These are phyloP conservation scores for Agrocybe pediades DNA, from an alignment of 768 basidiomycete genomes.

Conservation along the genomic window DNA sequence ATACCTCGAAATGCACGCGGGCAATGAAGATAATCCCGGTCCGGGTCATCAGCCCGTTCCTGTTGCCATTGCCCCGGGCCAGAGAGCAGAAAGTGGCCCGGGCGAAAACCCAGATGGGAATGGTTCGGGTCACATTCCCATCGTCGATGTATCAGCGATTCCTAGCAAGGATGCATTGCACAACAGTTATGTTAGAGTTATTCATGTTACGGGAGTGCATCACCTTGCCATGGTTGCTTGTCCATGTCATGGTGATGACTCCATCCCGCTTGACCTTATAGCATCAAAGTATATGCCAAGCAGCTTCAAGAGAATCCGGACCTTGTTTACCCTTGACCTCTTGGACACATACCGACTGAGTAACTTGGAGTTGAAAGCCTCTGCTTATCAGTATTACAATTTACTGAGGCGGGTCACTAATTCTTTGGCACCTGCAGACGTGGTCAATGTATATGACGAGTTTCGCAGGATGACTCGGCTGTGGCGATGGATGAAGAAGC, in stretches of 20 bases:
- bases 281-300: conserved; percentile 7
- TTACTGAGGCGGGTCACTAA: conserved; percentile 9
- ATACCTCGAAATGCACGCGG: too few relatives aligned
- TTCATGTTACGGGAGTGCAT: conserved; percentile 21
- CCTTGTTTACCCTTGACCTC: conserved; percentile 10
- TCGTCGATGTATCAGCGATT: too few relatives aligned
- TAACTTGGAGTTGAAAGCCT: conserved; percentile 18
- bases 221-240: conserved; percentile 14
- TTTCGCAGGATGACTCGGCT: conserved; percentile 10
- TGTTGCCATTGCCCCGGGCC: too few relatives aligned
- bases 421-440: not conserved
- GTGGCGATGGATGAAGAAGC: conserved; percentile 18
- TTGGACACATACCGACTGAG: conserved; percentile 8
- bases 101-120: too few relatives aligned
- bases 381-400: conserved; percentile 15
- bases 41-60: too few relatives aligned
- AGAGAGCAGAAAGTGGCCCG: too few relatives aligned
- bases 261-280: not conserved
- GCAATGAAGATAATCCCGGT: too few relatives aligned
- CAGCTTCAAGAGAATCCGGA: conserved; percentile 7
- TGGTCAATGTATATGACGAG: conserved; percentile 9
- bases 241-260: not conserved
- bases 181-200: conserved; percentile 9
- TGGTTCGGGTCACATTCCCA: too few relatives aligned
- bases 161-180: too few relatives aligned